These are phyloP conservation scores for Pythium vanterpoolii DNA, from an alignment of 352 stramenopile genomes.

Conservation along the genomic window DNA sequence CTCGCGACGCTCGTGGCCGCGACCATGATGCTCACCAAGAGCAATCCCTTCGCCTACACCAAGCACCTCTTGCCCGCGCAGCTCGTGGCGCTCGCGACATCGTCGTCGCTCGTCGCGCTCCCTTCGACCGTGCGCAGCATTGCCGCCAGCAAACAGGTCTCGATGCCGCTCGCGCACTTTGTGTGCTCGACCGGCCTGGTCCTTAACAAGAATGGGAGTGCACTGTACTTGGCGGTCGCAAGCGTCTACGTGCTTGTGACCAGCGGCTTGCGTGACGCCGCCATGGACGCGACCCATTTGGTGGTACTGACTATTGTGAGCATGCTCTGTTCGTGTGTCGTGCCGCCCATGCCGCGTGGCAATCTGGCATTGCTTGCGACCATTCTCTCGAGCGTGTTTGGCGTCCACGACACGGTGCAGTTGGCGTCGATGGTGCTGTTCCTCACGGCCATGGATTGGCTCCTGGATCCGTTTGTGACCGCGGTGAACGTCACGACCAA, in stretches of 20 bases:
- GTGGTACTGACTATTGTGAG: conserved; percentile 36
- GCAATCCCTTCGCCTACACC: conserved; percentile 46
- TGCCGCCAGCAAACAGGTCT: conserved; percentile 46
- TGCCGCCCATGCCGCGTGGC: conserved; percentile 40
- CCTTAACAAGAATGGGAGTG: conserved; percentile 65
- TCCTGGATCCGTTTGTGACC: conserved; percentile 52
- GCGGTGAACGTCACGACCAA: conserved; percentile 53
- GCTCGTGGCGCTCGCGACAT: conserved; percentile 45
- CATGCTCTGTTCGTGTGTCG: conserved; percentile 31
- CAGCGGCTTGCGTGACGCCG: conserved; percentile 14
- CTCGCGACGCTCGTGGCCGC: conserved; percentile 37
- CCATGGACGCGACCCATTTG: conserved; percentile 26
- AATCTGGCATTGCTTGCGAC: conserved; percentile 36
- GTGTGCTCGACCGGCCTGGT: conserved; percentile 41
- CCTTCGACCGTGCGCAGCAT: conserved; percentile 52
- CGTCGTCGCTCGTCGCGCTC: conserved; percentile 48
- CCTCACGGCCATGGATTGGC: conserved; percentile 47
- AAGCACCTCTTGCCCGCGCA: conserved; percentile 44
- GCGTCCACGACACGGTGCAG: conserved; percentile 23
- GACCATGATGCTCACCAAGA: conserved; percentile 35
- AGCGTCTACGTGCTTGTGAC: conserved; percentile 45
- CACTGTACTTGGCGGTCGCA: conserved; percentile 46
- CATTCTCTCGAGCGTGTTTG: conserved; percentile 44
- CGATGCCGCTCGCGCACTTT: conserved; percentile 52
- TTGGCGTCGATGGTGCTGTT: conserved; percentile 31